Base-by-base conservation (phyloP, 805 yeast species). In the Danielozyma ontarioensis region DNA sequence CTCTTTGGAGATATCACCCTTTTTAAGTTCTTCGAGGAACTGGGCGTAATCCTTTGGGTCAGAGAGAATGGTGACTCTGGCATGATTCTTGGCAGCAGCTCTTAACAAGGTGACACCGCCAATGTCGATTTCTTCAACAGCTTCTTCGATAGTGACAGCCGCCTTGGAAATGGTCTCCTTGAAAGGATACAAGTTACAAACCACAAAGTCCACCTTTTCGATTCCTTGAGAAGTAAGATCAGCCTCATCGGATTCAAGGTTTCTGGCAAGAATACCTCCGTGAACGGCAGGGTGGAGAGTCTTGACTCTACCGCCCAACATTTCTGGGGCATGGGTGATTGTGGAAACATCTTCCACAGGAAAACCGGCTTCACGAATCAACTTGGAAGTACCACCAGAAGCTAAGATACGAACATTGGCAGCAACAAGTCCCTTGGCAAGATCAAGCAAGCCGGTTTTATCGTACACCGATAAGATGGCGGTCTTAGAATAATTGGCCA, bases 211-310 rank as follows among this genome's bases (percentile, higher is more conserved):
- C 45, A 93, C 96, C 66, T 89, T 93, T 51, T 85, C 95, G 57
- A 93, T 93, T 40, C 89, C 82, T 68, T 90, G 97, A 32, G 79
- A 83, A 32, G 74, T 73, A 57, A 93, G 78, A 60, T 93, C 98
- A 50, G 78, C 68, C 64, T 88, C 94, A 64, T 93, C 98, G 44
- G 83, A 71, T 50, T 84, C 95, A 59, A 87, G 74, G 67, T 93
- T 78, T 70, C 97, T 80, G 33, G 98, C 97, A 48, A 93, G 75
- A 53, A 93, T 93, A 62, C 95, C 95, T 51, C 96, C 98, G 62
- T 93, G 98, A 41, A 93, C 96, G 19, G 97, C 98, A 26, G 98
- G 98, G 61, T 93, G 98, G 51, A 93, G 73, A 39, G 98, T 93
- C 72, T 93, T 93, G 50, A 93, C 98, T 67, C 98, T 78, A 45